Evolutionary conservation across 2,329 filamentous ascomycete species (phyloP).

Genomic region (Endoconidiophora polonica): DNA sequence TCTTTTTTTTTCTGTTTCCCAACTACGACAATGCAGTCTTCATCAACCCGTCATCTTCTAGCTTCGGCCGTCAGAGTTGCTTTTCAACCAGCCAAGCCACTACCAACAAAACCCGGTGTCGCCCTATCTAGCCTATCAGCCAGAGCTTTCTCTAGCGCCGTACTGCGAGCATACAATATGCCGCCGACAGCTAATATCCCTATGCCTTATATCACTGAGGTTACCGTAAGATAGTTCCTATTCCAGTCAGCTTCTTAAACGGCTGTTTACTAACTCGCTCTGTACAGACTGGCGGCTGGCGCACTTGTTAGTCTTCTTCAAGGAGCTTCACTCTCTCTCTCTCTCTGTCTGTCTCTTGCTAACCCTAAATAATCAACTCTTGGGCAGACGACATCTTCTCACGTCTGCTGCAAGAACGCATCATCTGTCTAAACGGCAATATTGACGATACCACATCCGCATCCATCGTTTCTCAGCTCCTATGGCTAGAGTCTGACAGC

Average conservation of each 20-base stretch:
- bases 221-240: slow-evolving; percentile 25
- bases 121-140: neutral
- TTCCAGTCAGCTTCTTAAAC: slow-evolving; percentile 10
- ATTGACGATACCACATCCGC: slow-evolving; percentile 84
- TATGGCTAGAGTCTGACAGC: slow-evolving; percentile 95
- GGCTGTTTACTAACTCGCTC: slow-evolving; percentile 15
- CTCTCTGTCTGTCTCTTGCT: no score
- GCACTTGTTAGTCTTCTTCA: slow-evolving; percentile 45
- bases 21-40: no score
- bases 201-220: slow-evolving; percentile 42
- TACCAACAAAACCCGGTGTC: slow-evolving; percentile 13
- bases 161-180: neutral
- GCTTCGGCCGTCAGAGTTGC: neutral
- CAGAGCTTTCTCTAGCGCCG: neutral
- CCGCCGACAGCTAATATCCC: slow-evolving; percentile 29
- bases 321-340: neutral
- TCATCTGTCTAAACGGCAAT: slow-evolving; percentile 80
- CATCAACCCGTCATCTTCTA: neutral
- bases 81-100: neutral
- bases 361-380: slow-evolving; percentile 1
- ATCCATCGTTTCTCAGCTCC: slow-evolving; percentile 86
- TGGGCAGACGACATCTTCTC: slow-evolving; percentile 53
- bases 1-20: neutral
- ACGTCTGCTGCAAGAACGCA: slow-evolving; percentile 69
- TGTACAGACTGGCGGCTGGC: slow-evolving; percentile 55